Percentiles rank a stretch among this genome's conserved stretches.
Evolutionary conservation across 768 basidiomycete genomes (phyloP).

Genomic region (Rhizopogon rudus): DNA sequence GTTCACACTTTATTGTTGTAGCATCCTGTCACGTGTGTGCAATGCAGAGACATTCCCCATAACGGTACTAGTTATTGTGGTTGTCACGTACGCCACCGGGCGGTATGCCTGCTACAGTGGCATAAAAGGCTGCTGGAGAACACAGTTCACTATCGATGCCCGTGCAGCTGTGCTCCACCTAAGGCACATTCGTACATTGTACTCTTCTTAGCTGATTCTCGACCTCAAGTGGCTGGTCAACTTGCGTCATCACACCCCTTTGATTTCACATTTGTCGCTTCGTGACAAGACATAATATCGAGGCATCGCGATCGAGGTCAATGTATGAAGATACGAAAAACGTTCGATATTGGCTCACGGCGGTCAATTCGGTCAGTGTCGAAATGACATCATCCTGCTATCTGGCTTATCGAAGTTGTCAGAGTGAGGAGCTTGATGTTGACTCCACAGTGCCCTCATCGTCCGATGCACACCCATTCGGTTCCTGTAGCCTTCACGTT

Average conservation of each 20-base stretch:
- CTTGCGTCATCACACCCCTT: conserved; percentile 9
- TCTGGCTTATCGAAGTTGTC: neutral
- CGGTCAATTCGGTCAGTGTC: conserved; percentile 19
- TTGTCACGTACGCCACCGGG: conserved; percentile 6
- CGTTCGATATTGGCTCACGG: conserved; percentile 22
- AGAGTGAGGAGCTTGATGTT: conserved; percentile 13
- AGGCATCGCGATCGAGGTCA: conserved; percentile 9
- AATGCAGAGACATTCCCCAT: neutral
- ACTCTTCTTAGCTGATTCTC: conserved; percentile 8
- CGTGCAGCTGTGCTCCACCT: conserved; percentile 26
- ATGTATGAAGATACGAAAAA: conserved; percentile 20
- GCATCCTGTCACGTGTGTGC: no score
- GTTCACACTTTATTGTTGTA: neutral
- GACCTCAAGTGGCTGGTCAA: conserved; percentile 24
- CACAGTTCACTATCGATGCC: conserved; percentile 1
- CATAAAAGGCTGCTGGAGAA: conserved; percentile 17
- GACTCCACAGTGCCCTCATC: conserved; percentile 1
- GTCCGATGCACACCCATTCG: conserved; percentile 9
- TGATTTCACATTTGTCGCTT: conserved; percentile 9
- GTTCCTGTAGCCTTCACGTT: conserved; percentile 8
- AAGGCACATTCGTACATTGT: conserved; percentile 7
- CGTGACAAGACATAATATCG: neutral
- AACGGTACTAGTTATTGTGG: conserved; percentile 23
- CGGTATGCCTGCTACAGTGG: neutral
- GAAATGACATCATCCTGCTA: neutral